Conservation (phyloP, 345 rosid genomes). For the Arabidopsis arenosa region DNA sequence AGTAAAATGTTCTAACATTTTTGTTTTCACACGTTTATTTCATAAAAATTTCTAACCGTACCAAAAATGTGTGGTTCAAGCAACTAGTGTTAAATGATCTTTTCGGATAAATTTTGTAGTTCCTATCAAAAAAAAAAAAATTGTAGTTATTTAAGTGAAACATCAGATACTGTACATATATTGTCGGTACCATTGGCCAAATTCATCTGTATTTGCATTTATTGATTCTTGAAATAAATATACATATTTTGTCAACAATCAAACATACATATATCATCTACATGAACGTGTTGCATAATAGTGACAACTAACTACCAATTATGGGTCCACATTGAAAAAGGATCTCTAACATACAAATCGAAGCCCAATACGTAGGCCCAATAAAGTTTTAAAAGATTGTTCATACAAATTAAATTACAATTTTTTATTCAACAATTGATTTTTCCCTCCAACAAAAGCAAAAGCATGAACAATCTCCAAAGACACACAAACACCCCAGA, state of each 20-base stretch:
- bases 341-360: background rate
- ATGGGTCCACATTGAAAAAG: background rate
- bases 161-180: background rate
- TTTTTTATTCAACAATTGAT: constrained; percentile 12
- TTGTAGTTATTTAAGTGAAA: background rate
- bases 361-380: constrained; percentile 40
- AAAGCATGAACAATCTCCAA: constrained; percentile 25
- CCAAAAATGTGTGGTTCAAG: constrained; percentile 3
- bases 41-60: constrained; percentile 22
- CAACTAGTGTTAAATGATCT: background rate
- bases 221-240: constrained; percentile 3
- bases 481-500: constrained; percentile 7
- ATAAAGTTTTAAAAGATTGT: background rate
- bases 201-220: constrained; percentile 41
- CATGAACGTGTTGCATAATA: constrained; percentile 19
- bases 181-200: constrained; percentile 15
- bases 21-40: constrained; percentile 9
- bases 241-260: background rate
- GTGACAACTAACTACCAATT: constrained; percentile 2
- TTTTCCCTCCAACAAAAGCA: background rate
- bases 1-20: background rate
- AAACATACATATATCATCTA: background rate
- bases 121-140: no score
- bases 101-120: background rate
- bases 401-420: background rate